A percentile compares a stretch with the other conserved stretches of the same genome.
These are phyloP conservation scores for Orbilia quercus DNA, from an alignment of 2,329 filamentous ascomycete species.

Conservation along the genomic window DNA sequence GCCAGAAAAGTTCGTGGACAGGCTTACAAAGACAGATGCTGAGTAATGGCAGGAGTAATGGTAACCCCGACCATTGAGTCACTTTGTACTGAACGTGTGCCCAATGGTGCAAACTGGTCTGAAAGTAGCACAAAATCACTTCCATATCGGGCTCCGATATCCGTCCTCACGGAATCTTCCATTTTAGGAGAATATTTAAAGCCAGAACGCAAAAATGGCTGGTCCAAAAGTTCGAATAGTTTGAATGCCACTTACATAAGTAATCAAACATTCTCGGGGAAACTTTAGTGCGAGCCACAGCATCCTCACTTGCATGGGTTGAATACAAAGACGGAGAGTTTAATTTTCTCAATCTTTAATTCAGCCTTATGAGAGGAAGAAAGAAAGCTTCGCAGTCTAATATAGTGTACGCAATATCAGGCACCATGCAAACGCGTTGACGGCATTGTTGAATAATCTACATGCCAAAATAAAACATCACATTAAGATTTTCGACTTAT, in stretches of 20 bases:
- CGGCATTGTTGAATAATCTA: too few species aligned
- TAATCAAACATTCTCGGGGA: constrained; percentile 31
- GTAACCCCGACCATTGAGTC: constrained; percentile 29
- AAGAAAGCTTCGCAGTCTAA: too few species aligned
- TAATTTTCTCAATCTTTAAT: background rate
- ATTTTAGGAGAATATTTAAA: background rate
- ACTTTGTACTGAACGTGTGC: constrained; percentile 22
- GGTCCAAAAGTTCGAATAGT: constrained; percentile 24
- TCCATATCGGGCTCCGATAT: constrained; percentile 14
- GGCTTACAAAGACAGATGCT: constrained; percentile 39
- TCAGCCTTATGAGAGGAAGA: background rate
- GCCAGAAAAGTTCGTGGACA: constrained; percentile 4
- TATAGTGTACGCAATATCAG: too few species aligned
- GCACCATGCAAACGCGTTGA: too few species aligned
- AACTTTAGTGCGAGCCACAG: constrained; percentile 42
- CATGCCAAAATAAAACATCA: too few species aligned
- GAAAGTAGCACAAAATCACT: background rate
- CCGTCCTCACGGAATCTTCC: constrained; percentile 24
- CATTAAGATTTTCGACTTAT: too few species aligned
- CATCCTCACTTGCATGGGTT: background rate
- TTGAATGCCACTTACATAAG: constrained; percentile 37
- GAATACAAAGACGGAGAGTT: background rate
- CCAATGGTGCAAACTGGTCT: constrained; percentile 26
- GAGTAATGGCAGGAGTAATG: constrained; percentile 43
- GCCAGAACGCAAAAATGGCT: background rate